Evolutionary conservation across 2,329 filamentous ascomycete species (phyloP).

Genomic region (Alternaria tenuissima): DNA sequence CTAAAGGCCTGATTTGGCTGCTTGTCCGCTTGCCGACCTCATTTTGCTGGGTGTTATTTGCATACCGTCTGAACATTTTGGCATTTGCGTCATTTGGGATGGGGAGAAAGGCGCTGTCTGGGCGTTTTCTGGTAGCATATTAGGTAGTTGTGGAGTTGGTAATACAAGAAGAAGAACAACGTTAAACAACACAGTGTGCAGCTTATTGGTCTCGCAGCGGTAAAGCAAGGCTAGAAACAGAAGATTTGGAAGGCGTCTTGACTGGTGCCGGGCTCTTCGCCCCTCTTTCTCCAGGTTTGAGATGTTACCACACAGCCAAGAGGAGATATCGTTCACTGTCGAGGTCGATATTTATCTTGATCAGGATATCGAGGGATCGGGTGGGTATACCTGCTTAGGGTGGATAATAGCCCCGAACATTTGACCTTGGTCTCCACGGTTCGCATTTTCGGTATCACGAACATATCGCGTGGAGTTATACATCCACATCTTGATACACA

Average conservation of each 20-base stretch:
- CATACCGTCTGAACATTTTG: neutral
- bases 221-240: neutral
- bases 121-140: constrained; percentile 7
- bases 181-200: neutral
- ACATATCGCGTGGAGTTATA: neutral
- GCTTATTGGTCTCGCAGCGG: neutral
- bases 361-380: too few relatives aligned
- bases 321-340: neutral
- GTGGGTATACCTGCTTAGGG: too few relatives aligned
- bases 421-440: too few relatives aligned
- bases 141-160: neutral
- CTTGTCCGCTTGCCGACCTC: neutral
- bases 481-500: neutral
- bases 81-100: neutral
- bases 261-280: neutral
- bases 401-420: too few relatives aligned
- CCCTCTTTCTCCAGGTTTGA: neutral
- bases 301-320: neutral
- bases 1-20: constrained; percentile 61
- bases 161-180: neutral
- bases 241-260: neutral
- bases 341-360: too few relatives aligned
- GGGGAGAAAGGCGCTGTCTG: constrained; percentile 1
- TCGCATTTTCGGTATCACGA: neutral
- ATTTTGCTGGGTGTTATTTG: neutral